A percentile compares a stretch with the other conserved stretches of the same genome.
Evolutionary conservation across 768 basidiomycete species (phyloP).

Genomic region (Leccinum variicolor): DNA sequence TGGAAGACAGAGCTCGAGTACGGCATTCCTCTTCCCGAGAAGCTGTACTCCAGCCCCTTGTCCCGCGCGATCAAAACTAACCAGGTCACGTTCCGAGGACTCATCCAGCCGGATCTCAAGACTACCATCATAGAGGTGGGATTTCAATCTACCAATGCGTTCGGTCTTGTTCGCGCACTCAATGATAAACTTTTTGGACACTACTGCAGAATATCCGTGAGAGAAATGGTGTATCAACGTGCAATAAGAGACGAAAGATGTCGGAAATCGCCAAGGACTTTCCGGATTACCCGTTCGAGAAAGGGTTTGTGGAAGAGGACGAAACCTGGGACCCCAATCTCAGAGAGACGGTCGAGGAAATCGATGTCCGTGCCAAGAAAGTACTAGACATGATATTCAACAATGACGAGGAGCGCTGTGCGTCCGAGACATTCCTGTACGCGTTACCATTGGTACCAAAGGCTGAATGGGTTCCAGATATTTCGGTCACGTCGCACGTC

Average conservation of each 20-base stretch:
- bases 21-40: constrained; percentile 49
- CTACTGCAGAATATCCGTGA: constrained; percentile 59
- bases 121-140: constrained; percentile 57
- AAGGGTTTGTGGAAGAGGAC: constrained; percentile 60
- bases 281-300: constrained; percentile 53
- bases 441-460: background rate
- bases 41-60: constrained; percentile 60
- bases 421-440: constrained; percentile 20
- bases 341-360: constrained; percentile 49
- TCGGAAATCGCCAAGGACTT: constrained; percentile 46
- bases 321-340: constrained; percentile 53
- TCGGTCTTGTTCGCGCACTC: too few species aligned
- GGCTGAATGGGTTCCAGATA: constrained; percentile 37
- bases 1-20: constrained; percentile 48
- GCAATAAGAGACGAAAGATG: constrained; percentile 56
- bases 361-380: background rate
- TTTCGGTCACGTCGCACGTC: constrained; percentile 66
- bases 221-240: constrained; percentile 64
- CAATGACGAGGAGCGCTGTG: constrained; percentile 44
- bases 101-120: constrained; percentile 31
- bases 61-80: constrained; percentile 59
- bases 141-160: background rate
- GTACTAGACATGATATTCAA: constrained; percentile 59
- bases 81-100: constrained; percentile 47
- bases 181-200: background rate